A percentile compares a stretch with the other conserved stretches of the same genome.
These are phyloP conservation scores for Ophiognomonia clavigignenti-juglandacearum DNA, from an alignment of 2,329 filamentous ascomycete species.

Conservation along the genomic window DNA sequence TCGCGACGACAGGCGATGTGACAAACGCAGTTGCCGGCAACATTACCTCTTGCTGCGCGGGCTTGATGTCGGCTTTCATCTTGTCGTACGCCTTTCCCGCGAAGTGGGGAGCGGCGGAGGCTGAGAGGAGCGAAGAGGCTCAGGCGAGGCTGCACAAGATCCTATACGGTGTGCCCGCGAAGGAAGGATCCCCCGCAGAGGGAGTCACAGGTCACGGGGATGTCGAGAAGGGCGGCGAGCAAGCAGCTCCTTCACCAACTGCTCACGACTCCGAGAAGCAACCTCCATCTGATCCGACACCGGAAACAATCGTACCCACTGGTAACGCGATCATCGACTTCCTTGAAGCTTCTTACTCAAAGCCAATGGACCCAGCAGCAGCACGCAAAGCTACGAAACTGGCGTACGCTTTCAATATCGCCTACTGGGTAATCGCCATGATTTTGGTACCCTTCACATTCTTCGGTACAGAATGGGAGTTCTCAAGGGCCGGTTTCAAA, in stretches of 20 bases:
- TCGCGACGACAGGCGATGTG: slow-evolving; percentile 30
- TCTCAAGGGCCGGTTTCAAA: slow-evolving; percentile 28
- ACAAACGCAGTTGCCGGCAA: slow-evolving; percentile 35
- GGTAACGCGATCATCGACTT: slow-evolving; percentile 38
- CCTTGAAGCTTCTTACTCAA: slow-evolving; percentile 32
- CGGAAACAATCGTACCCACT: slow-evolving; percentile 23
- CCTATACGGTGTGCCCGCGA: slow-evolving; percentile 19
- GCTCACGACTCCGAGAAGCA: background rate
- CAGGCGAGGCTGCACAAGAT: slow-evolving; percentile 25
- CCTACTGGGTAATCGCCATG: slow-evolving; percentile 31
- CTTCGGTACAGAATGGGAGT: slow-evolving; percentile 33
- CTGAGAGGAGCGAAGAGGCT: slow-evolving; percentile 18
- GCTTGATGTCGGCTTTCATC: slow-evolving; percentile 28
- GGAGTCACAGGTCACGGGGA: background rate
- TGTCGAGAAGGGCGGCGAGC: slow-evolving; percentile 11
- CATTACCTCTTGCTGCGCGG: slow-evolving; percentile 29
- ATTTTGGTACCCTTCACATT: slow-evolving; percentile 34
- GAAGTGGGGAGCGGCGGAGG: slow-evolving; percentile 20
- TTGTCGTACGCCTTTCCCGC: slow-evolving; percentile 29
- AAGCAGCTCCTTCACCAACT: background rate
- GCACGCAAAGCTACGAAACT: slow-evolving; percentile 31
- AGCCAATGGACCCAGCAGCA: slow-evolving; percentile 33
- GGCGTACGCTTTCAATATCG: slow-evolving; percentile 29
- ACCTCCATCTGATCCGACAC: slow-evolving; percentile 18
- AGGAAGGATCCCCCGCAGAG: background rate